These are phyloP conservation scores for Colletotrichum orchidophilum DNA, from an alignment of 2,329 filamentous ascomycete genomes.

Conservation along the genomic window DNA sequence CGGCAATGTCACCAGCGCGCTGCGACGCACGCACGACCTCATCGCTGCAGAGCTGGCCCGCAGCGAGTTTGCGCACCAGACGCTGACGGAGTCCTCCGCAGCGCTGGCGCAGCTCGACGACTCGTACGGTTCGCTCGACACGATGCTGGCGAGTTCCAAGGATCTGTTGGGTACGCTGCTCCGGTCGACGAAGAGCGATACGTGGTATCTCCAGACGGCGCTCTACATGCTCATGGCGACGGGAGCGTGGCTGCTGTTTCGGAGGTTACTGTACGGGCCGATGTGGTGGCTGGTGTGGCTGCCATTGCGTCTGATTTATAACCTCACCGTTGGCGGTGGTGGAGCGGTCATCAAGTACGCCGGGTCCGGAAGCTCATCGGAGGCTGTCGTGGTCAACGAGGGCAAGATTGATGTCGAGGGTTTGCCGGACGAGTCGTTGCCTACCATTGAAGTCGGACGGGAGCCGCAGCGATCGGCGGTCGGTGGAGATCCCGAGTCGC, in stretches of 20 bases:
- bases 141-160: slow-evolving; percentile 77
- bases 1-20: slow-evolving; percentile 82
- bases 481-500: slow-evolving; percentile 46
- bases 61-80: slow-evolving; percentile 90
- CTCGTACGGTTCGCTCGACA: slow-evolving; percentile 82
- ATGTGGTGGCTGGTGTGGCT: slow-evolving; percentile 89
- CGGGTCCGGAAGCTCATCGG: slow-evolving; percentile 31
- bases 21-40: slow-evolving; percentile 86
- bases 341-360: slow-evolving; percentile 55
- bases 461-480: slow-evolving; percentile 36
- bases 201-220: slow-evolving; percentile 94
- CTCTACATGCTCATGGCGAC: slow-evolving; percentile 84
- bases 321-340: slow-evolving; percentile 64
- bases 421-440: slow-evolving; percentile 53
- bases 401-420: slow-evolving; percentile 44
- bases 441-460: slow-evolving; percentile 58
- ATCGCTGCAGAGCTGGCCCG: slow-evolving; percentile 86
- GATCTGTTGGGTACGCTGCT: slow-evolving; percentile 82
- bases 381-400: slow-evolving; percentile 40
- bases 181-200: slow-evolving; percentile 92
- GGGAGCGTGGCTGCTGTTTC: slow-evolving; percentile 85
- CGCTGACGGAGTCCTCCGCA: slow-evolving; percentile 83
- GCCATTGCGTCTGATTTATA: slow-evolving; percentile 76
- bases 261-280: slow-evolving; percentile 87
- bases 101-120: slow-evolving; percentile 84